A percentile compares a stretch with the other conserved stretches of the same genome.
Evolutionary conservation across 768 basidiomycete species (phyloP).

Genomic region (Kwoniella shandongensis): DNA sequence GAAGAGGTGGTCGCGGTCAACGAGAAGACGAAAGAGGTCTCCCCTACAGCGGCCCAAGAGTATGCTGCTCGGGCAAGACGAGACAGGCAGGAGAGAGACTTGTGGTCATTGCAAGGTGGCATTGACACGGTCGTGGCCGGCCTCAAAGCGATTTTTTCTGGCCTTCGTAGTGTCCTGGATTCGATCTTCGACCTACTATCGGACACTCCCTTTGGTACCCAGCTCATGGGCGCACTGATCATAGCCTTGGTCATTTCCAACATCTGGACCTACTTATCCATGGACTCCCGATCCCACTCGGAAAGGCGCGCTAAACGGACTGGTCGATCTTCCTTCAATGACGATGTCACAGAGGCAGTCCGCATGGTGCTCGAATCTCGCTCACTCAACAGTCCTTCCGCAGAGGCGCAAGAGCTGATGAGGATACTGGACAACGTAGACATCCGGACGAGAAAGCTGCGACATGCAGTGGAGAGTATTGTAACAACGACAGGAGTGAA

Average conservation of each 20-base stretch:
- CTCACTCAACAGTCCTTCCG: conserved; percentile 1
- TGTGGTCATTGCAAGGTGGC: conserved; percentile 32
- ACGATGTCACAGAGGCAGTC: conserved; percentile 34
- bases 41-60: conserved; percentile 25
- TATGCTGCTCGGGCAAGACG: conserved; percentile 34
- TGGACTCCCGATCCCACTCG: conserved; percentile 8
- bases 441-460: conserved; percentile 18
- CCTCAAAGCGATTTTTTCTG: conserved; percentile 30
- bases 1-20: conserved; percentile 11
- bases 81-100: conserved; percentile 37
- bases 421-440: conserved; percentile 38
- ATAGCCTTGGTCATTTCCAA: conserved; percentile 41
- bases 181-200: conserved; percentile 30
- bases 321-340: conserved; percentile 10
- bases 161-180: conserved; percentile 27
- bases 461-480: conserved; percentile 1
- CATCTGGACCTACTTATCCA: conserved; percentile 45
- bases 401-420: conserved; percentile 30
- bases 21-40: conserved; percentile 7
- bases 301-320: conserved; percentile 14
- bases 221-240: conserved; percentile 33
- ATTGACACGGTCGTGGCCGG: conserved; percentile 40
- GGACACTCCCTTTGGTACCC: conserved; percentile 25
- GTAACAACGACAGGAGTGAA: neutral
- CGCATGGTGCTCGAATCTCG: conserved; percentile 21